These are phyloP conservation scores for Suillus sp. DNA, from an alignment of 768 basidiomycete species.

Conservation along the genomic window DNA sequence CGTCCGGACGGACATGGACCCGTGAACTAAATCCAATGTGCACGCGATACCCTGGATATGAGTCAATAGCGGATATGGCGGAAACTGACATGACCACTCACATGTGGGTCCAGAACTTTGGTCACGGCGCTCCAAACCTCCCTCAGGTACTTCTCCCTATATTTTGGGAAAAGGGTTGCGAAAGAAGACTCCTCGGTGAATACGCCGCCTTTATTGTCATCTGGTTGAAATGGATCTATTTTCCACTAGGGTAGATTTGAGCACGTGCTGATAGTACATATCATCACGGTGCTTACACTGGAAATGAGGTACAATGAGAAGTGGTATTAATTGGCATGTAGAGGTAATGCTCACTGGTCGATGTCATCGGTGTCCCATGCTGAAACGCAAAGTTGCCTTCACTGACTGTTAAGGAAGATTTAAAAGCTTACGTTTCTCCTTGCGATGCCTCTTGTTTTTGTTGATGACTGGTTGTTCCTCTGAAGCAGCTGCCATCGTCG, in stretches of 20 bases:
- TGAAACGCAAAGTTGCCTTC: slow-evolving; percentile 36
- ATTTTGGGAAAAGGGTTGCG: slow-evolving; percentile 97
- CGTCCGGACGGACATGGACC: slow-evolving; percentile 96
- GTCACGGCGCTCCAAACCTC: slow-evolving; percentile 96
- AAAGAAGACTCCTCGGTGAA: slow-evolving; percentile 98
- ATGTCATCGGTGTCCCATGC: slow-evolving; percentile 99
- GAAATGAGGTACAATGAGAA: slow-evolving; percentile 12
- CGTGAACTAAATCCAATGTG: slow-evolving; percentile 92
- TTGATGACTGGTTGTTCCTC: slow-evolving; percentile 50
- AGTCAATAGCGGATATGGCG: slow-evolving; percentile 4
- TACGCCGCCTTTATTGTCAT: slow-evolving; percentile 78
- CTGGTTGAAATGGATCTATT: slow-evolving; percentile 72
- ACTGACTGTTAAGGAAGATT: not conserved
- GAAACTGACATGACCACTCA: slow-evolving; percentile 36
- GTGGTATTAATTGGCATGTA: slow-evolving; percentile 9
- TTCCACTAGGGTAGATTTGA: slow-evolving; percentile 67
- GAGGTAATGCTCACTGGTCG: slow-evolving; percentile 78
- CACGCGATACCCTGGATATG: slow-evolving; percentile 76
- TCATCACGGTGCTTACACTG: slow-evolving; percentile 44
- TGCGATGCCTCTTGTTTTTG: slow-evolving; percentile 89
- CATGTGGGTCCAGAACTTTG: slow-evolving; percentile 77
- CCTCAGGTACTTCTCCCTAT: slow-evolving; percentile 93
- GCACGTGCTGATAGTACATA: not conserved
- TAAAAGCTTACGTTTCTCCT: slow-evolving; percentile 84
- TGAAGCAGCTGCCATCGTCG: slow-evolving; percentile 25